phyloP scores from a whole-genome alignment of 2,329 filamentous ascomycete genomes.

The Venturia nashicola region DNA sequence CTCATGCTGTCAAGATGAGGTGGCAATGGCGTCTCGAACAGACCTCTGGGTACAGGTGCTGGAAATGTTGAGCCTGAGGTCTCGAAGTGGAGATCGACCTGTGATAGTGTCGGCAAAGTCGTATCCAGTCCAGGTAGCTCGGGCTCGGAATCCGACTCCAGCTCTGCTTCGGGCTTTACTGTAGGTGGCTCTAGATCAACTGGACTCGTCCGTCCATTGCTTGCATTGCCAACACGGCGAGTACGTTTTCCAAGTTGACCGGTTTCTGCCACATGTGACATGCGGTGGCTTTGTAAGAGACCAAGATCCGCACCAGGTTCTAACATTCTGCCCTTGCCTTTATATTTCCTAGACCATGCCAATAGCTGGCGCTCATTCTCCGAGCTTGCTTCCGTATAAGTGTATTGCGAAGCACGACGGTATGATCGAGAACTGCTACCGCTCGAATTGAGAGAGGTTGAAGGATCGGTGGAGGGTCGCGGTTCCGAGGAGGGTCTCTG shows the following conservation, averaged over 20 bases:
- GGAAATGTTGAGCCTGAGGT: background rate
- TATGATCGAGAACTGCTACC: background rate
- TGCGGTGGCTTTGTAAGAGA: slow-evolving; percentile 33
- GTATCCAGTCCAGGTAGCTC: background rate
- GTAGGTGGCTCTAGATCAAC: background rate
- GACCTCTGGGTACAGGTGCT: background rate
- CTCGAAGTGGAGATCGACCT: background rate
- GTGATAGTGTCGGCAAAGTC: background rate
- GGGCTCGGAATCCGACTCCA: background rate
- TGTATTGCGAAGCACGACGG: background rate
- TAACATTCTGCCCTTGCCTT: slow-evolving; percentile 17
- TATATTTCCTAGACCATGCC: background rate
- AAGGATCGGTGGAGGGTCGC: background rate
- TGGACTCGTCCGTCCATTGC: background rate
- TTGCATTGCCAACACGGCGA: slow-evolving; percentile 15
- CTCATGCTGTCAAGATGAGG: background rate
- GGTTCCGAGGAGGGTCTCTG: background rate
- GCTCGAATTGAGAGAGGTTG: slow-evolving; percentile 4
- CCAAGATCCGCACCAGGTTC: slow-evolving; percentile 19
- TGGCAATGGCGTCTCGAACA: background rate
- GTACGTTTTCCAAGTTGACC: slow-evolving; percentile 33
- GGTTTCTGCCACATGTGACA: slow-evolving; percentile 38
- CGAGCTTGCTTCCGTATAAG: background rate
- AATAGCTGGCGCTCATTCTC: background rate
- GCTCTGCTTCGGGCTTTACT: background rate